A percentile compares a stretch with the other conserved stretches of the same genome.
Conservation (phyloP, 148 eudicot species). For the Amaranthus cruentus region DNA sequence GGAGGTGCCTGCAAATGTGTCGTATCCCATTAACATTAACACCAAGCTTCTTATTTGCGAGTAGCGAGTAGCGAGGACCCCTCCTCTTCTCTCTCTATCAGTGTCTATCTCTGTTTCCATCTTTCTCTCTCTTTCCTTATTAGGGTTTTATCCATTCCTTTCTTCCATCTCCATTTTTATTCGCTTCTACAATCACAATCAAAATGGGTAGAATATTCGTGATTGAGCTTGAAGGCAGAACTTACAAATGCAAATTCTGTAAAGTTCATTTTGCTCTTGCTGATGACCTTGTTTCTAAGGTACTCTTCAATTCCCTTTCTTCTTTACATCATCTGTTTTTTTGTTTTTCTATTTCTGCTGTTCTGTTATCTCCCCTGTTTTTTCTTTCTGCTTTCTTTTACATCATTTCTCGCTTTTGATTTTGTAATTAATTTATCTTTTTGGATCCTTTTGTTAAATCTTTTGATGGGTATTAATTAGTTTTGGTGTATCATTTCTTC, state of each 20-base stretch:
- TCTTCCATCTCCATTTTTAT: background rate
- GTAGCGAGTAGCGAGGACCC: no score
- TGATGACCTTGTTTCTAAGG: constrained; percentile 60
- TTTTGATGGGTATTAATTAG: background rate
- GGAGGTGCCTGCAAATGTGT: no score
- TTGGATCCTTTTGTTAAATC: constrained; percentile 7
- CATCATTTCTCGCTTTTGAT: background rate
- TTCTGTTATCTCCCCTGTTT: constrained; percentile 10
- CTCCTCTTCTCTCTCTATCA: no score
- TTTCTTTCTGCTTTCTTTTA: background rate
- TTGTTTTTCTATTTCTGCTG: background rate
- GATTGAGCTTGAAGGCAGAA: constrained; percentile 69
- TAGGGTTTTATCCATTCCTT: constrained; percentile 13
- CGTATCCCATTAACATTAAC: no score
- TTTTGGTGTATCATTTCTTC: background rate
- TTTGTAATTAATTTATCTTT: background rate
- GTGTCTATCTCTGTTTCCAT: background rate
- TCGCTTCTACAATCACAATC: background rate
- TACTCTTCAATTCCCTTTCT: background rate
- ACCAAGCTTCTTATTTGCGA: no score
- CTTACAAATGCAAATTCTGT: constrained; percentile 80
- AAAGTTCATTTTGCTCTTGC: constrained; percentile 60
- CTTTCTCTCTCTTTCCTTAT: background rate
- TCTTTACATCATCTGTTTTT: background rate
- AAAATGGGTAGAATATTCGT: constrained; percentile 71